These are phyloP conservation scores for Larix kaempferi DNA, from an alignment of 75 land plant genomes.

Conservation along the genomic window DNA sequence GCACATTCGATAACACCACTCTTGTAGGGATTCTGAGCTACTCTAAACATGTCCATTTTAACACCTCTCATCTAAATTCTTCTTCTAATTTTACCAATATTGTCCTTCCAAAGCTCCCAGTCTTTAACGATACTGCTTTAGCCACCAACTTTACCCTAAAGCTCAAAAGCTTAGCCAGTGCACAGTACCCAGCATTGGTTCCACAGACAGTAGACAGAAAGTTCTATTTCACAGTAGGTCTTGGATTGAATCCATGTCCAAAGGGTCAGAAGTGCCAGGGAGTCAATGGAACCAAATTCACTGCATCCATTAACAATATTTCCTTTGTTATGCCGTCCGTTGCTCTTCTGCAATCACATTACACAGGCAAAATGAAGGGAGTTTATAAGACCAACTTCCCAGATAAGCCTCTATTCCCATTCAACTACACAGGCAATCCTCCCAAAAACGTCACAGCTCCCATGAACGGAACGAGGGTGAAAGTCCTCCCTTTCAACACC, in stretches of 20 bases:
- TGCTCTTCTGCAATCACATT: slow-evolving; percentile 38
- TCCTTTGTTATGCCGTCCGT: slow-evolving; percentile 42
- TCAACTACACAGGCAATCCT: slow-evolving; percentile 35
- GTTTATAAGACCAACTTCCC: slow-evolving; percentile 36
- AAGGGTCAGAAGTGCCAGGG: slow-evolving; percentile 34
- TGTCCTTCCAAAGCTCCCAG: slow-evolving; percentile 24
- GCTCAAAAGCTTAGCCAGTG: slow-evolving; percentile 28
- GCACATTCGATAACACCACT: slow-evolving; percentile 39
- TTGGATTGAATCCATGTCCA: slow-evolving; percentile 32
- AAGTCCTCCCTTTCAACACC: slow-evolving; percentile 20
- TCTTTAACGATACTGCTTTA: slow-evolving; percentile 36
- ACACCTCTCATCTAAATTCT: background rate
- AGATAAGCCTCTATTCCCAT: slow-evolving; percentile 15
- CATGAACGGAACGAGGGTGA: slow-evolving; percentile 17
- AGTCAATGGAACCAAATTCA: slow-evolving; percentile 33
- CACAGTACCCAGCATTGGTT: slow-evolving; percentile 41
- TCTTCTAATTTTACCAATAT: background rate
- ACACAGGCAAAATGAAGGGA: slow-evolving; percentile 17
- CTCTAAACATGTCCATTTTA: background rate
- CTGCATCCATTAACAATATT: slow-evolving; percentile 55
- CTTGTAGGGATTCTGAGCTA: slow-evolving; percentile 25
- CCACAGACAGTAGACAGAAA: slow-evolving; percentile 37
- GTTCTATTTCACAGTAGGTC: slow-evolving; percentile 48
- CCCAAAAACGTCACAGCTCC: slow-evolving; percentile 19
- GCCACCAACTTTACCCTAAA: slow-evolving; percentile 26